These are phyloP conservation scores for Niveomyces coronatus DNA, from an alignment of 2,329 filamentous ascomycete species.

Conservation along the genomic window DNA sequence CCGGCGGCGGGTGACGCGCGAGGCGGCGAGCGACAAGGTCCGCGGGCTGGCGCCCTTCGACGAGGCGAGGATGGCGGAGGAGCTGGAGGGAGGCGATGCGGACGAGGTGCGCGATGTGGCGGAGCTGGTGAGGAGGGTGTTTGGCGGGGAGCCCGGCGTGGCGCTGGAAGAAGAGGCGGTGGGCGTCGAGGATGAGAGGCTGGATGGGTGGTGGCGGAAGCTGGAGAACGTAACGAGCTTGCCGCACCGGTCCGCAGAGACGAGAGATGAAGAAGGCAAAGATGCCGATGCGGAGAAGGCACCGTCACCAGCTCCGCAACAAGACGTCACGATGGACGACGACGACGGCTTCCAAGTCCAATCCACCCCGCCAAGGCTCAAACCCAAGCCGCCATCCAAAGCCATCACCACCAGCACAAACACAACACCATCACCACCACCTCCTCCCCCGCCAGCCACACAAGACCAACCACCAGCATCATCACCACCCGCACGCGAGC, in stretches of 20 bases:
- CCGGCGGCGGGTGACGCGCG: slow-evolving; percentile 35
- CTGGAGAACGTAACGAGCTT: slow-evolving; percentile 24
- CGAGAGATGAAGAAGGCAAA: slow-evolving; percentile 8
- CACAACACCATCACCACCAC: too few relatives aligned
- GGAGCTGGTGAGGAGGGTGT: slow-evolving; percentile 31
- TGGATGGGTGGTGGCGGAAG: slow-evolving; percentile 41
- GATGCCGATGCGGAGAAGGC: neutral
- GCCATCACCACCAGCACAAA: neutral
- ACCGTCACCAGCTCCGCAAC: slow-evolving; percentile 10
- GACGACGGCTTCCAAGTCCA: slow-evolving; percentile 45
- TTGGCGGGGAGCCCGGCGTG: slow-evolving; percentile 25
- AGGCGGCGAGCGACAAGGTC: slow-evolving; percentile 36
- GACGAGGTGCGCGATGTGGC: slow-evolving; percentile 21
- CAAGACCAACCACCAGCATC: too few relatives aligned
- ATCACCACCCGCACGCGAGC: slow-evolving; percentile 2
- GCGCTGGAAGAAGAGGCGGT: slow-evolving; percentile 21
- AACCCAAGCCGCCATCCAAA: slow-evolving; percentile 15
- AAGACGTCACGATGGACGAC: slow-evolving; percentile 18
- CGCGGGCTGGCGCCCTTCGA: slow-evolving; percentile 42
- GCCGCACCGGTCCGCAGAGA: slow-evolving; percentile 8
- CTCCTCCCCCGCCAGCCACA: neutral
- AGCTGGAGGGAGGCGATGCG: slow-evolving; percentile 15
- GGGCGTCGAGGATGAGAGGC: slow-evolving; percentile 21
- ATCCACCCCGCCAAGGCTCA: slow-evolving; percentile 32
- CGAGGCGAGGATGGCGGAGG: slow-evolving; percentile 27